Base-by-base conservation (phyloP, 768 basidiomycete species). In the Leccinum uliginosum region DNA sequence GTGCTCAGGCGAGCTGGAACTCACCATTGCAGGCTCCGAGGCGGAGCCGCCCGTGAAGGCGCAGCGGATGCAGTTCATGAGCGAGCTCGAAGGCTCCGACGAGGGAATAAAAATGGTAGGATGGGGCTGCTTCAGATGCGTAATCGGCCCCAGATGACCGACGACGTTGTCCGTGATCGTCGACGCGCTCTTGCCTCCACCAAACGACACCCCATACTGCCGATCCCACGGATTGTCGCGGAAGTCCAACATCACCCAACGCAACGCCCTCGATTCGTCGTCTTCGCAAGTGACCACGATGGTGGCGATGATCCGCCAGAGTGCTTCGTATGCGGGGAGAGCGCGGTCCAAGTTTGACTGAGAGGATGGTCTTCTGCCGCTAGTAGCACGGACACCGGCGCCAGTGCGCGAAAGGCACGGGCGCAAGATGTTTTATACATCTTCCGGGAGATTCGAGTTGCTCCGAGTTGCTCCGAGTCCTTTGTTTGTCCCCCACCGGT, bases 301-400 rank as follows among this genome's bases (percentile, higher is more conserved):
- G 0, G 80, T 64, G 1, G 84, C 83, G 51, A 83, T 72, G 21
- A 85, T 76, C 14, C 83, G 77, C 85, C 85, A 86, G 46, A 85
- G 67, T 0, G 80, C 81, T 63, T 86, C 85, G 74, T 82, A 86
- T 1, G 80, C 70, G 0, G 84, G 84, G 45, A 86, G 76, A 54
- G 86, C 73, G 55, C 76, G 75, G 46, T 84, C 75, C 15, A 85
- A 66, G 0, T 80, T 78, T 45, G 35, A 23, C 17, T 35, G 47
- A 50, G 35, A n/a, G n/a, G n/a, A 40, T 17, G 38, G 9, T 40
- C 9, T n/a, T n/a, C n/a, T 40, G 38, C 9, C 34, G 7, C 34
- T 15, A 34, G 34, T 40, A n/a, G n/a, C n/a, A n/a, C n/a, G n/a
- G n/a, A n/a, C n/a, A n/a, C n/a, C n/a, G n/a, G n/a, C 19, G 4